These are phyloP conservation scores for Paraphoma chrysanthemicola DNA, from an alignment of 2,329 filamentous ascomycete genomes.

Conservation along the genomic window DNA sequence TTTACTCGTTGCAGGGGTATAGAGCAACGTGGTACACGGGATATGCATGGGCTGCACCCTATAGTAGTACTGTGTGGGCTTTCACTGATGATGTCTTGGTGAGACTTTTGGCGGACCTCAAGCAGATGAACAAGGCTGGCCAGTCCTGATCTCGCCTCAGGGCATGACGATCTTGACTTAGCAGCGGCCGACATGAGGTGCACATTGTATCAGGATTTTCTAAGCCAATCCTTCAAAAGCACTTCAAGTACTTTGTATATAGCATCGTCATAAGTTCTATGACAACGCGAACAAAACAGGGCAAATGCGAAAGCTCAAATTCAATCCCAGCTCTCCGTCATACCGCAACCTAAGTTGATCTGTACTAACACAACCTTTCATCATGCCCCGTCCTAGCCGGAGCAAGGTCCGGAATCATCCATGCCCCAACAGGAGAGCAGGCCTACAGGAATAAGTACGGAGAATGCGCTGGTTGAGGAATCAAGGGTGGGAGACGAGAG, in stretches of 20 bases:
- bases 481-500: background rate
- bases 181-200: background rate
- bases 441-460: too few species aligned
- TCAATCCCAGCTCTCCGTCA: too few species aligned
- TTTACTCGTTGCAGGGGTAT: slow-evolving; percentile 28
- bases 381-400: too few species aligned
- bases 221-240: too few species aligned
- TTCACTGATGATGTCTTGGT: slow-evolving; percentile 25
- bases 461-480: background rate
- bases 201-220: background rate
- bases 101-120: slow-evolving; percentile 14
- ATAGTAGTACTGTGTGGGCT: slow-evolving; percentile 28
- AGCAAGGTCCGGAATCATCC: too few species aligned
- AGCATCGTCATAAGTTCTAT: too few species aligned
- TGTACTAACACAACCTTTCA: too few species aligned
- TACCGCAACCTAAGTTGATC: too few species aligned
- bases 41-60: slow-evolving; percentile 21
- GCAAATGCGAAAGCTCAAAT: too few species aligned
- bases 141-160: background rate
- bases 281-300: too few species aligned
- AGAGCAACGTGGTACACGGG: slow-evolving; percentile 27
- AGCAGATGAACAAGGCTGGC: background rate
- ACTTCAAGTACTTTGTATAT: too few species aligned
- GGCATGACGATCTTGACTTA: background rate
- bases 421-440: too few species aligned